Evolutionary conservation across 768 basidiomycete genomes (phyloP).

Genomic region (Mycena venus): DNA sequence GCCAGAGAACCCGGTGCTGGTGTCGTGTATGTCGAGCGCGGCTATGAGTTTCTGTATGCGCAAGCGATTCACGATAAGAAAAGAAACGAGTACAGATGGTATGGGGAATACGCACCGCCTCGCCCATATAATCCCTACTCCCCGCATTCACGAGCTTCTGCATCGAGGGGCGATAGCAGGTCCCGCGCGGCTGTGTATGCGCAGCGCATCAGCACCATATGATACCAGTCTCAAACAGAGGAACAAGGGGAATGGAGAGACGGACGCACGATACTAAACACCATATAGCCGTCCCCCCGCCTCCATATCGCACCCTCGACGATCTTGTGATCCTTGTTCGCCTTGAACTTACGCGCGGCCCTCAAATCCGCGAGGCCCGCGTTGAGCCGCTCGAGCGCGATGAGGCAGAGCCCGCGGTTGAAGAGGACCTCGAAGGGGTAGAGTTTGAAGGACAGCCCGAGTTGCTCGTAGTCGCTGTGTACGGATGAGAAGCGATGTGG

Average conservation of each 20-base stretch:
- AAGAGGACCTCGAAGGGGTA: conserved; percentile 91
- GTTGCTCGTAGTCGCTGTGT: conserved; percentile 89
- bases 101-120: conserved; percentile 72
- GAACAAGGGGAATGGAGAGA: background rate
- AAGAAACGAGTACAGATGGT: too few relatives aligned
- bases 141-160: conserved; percentile 90
- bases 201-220: background rate
- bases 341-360: conserved; percentile 77
- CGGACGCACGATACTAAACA: conserved; percentile 91
- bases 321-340: conserved; percentile 85
- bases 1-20: too few relatives aligned
- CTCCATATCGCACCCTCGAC: conserved; percentile 92
- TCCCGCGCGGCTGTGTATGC: conserved; percentile 83
- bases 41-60: too few relatives aligned
- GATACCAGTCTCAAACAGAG: too few relatives aligned
- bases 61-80: too few relatives aligned
- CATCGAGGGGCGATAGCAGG: conserved; percentile 89
- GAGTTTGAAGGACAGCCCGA: conserved; percentile 91
- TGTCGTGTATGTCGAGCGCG: too few relatives aligned
- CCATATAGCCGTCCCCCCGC: conserved; percentile 88
- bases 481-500: conserved; percentile 9
- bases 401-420: conserved; percentile 85
- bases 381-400: conserved; percentile 74
- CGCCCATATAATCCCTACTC: conserved; percentile 90
- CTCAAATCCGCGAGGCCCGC: conserved; percentile 80